phyloP scores from a whole-genome alignment of 2,329 filamentous ascomycete species.

The Dactylellina parvicollis region DNA sequence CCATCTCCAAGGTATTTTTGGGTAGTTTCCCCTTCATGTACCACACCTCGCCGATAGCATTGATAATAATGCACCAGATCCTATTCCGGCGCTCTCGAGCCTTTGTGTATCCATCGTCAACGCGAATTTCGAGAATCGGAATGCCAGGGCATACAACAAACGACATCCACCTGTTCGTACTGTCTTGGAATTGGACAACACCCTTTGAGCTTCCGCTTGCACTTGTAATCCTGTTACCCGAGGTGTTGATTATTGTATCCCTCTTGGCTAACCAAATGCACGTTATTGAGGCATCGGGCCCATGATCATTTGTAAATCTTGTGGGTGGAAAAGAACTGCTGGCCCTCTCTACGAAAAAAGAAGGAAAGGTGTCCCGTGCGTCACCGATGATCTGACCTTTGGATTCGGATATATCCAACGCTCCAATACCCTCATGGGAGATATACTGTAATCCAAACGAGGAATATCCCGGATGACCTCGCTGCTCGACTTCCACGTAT shows the following conservation, averaged over 20 bases:
- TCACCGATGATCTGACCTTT: slow-evolving; percentile 67
- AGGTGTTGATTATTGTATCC: slow-evolving; percentile 50
- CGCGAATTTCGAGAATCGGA: slow-evolving; percentile 82
- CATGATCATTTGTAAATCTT: slow-evolving; percentile 79
- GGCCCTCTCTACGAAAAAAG: slow-evolving; percentile 69
- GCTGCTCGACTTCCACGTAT: slow-evolving; percentile 47
- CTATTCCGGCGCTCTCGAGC: slow-evolving; percentile 75
- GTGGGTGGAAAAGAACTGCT: slow-evolving; percentile 63
- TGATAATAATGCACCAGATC: slow-evolving; percentile 91
- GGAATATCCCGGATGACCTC: slow-evolving; percentile 44
- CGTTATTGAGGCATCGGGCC: slow-evolving; percentile 75
- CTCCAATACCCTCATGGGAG: slow-evolving; percentile 39
- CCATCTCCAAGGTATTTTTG: slow-evolving; percentile 4
- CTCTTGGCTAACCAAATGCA: slow-evolving; percentile 88
- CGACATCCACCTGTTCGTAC: slow-evolving; percentile 48
- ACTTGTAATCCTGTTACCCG: slow-evolving; percentile 25
- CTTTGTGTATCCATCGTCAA: slow-evolving; percentile 82
- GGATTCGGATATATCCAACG: slow-evolving; percentile 43
- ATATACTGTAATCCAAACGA: slow-evolving; percentile 49
- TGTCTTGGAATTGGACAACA: slow-evolving; percentile 46
- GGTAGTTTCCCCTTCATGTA: slow-evolving; percentile 67
- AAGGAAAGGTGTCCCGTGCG: slow-evolving; percentile 78
- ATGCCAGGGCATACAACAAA: slow-evolving; percentile 75
- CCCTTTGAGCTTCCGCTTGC: slow-evolving; percentile 52
- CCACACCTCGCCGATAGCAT: slow-evolving; percentile 90